A percentile compares a stretch with the other conserved stretches of the same genome.
Evolutionary conservation across 768 basidiomycete species (phyloP).

Genomic region (Chlorophyllum brunneum): DNA sequence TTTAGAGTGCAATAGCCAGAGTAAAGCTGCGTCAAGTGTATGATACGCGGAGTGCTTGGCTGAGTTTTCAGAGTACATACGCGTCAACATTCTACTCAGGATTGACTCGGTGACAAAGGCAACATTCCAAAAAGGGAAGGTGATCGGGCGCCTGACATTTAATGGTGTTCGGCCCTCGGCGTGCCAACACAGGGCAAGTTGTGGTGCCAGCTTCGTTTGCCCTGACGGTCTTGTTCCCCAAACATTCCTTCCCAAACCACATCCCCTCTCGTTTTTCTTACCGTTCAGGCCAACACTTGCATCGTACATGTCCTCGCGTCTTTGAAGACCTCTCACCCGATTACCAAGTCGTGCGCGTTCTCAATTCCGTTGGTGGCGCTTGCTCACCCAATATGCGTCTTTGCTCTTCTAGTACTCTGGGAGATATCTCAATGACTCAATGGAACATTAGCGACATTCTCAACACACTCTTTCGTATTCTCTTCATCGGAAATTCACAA

Average conservation of each 20-base stretch:
- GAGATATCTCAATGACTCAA: constrained; percentile 6
- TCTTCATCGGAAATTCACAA: constrained; percentile 29
- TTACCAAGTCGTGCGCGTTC: neutral
- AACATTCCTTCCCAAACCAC: neutral
- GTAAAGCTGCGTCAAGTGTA: too few relatives aligned
- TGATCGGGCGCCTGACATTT: neutral
- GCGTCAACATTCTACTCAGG: too few relatives aligned
- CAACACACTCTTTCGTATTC: constrained; percentile 15
- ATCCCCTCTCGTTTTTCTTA: neutral
- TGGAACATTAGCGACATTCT: constrained; percentile 4
- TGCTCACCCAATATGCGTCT: neutral
- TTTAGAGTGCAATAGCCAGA: neutral
- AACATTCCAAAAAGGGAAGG: constrained; percentile 5
- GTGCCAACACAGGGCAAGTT: neutral
- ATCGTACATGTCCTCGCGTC: neutral
- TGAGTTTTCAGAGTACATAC: too few relatives aligned
- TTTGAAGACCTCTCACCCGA: neutral
- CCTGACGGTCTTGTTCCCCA: neutral
- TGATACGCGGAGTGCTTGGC: too few relatives aligned
- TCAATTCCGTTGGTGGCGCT: too few relatives aligned
- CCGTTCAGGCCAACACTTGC: neutral
- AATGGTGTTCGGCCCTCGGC: neutral
- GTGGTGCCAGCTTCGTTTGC: neutral
- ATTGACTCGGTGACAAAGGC: neutral
- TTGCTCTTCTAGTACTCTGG: neutral